A percentile compares a stretch with the other conserved stretches of the same genome.
Conservation (phyloP, 768 basidiomycete genomes). For the Lactarius hatsudake region DNA sequence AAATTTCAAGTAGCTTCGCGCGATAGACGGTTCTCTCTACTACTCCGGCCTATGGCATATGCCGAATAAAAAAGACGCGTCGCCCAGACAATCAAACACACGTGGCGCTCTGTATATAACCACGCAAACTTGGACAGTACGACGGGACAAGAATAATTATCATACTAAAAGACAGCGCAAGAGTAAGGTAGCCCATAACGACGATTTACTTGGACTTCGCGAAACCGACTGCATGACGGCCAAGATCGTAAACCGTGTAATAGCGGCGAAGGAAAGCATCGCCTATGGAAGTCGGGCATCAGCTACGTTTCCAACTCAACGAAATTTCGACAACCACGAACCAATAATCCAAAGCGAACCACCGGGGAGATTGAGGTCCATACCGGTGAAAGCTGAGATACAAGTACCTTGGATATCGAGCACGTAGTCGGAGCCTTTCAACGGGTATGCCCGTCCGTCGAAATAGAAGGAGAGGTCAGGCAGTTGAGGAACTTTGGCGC, state of each 20-base stretch:
- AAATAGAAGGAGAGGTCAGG: constrained; percentile 87
- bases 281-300: constrained; percentile 40
- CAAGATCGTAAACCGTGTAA: constrained; percentile 87
- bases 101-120: not conserved
- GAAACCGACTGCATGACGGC: constrained; percentile 78
- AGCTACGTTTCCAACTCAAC: not conserved
- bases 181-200: not conserved
- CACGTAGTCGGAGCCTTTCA: constrained; percentile 86
- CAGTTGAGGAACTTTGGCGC: constrained; percentile 75
- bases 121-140: not conserved
- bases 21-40: too few species aligned
- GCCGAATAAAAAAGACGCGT: not conserved
- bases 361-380: constrained; percentile 85
- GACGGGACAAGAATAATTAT: not conserved
- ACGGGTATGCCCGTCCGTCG: constrained; percentile 70
- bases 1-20: too few species aligned
- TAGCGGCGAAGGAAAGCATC: constrained; percentile 92
- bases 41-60: too few species aligned
- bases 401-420: constrained; percentile 90
- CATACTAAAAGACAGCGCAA: not conserved
- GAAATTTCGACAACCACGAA: constrained; percentile 34
- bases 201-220: constrained; percentile 45
- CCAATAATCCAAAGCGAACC: constrained; percentile 89
- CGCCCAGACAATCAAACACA: not conserved
- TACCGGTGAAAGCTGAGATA: constrained; percentile 87